These are phyloP conservation scores for Penicillium italicum DNA, from an alignment of 2,329 filamentous ascomycete species.

Conservation along the genomic window DNA sequence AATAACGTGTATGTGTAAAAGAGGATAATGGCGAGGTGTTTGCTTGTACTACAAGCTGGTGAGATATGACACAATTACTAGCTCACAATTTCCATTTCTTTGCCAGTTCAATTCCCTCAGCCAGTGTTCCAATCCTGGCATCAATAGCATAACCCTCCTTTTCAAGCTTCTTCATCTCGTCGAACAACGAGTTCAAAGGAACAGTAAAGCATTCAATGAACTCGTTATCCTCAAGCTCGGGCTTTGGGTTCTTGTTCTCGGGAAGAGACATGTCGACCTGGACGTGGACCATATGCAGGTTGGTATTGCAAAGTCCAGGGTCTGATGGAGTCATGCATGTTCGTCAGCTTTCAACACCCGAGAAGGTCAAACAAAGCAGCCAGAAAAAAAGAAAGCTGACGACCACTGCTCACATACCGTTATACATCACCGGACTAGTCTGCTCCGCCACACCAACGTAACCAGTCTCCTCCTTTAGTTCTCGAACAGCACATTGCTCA, in stretches of 20 bases:
- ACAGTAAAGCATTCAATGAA: constrained; percentile 77
- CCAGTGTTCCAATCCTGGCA: constrained; percentile 71
- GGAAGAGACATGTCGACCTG: constrained; percentile 65
- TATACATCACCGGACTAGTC: constrained; percentile 45
- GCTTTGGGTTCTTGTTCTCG: constrained; percentile 66
- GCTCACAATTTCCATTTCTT: constrained; percentile 44
- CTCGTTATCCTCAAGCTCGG: constrained; percentile 72
- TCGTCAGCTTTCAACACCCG: background rate
- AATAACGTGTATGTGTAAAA: background rate
- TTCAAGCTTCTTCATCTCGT: constrained; percentile 64
- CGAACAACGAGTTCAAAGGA: constrained; percentile 61
- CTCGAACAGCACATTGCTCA: constrained; percentile 54
- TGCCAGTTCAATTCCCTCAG: constrained; percentile 72
- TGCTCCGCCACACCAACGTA: constrained; percentile 52
- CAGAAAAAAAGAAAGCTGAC: background rate
- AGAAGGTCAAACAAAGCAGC: background rate
- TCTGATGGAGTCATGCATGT: constrained; percentile 29
- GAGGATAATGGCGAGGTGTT: background rate
- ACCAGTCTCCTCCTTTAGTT: constrained; percentile 61
- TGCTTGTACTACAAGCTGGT: background rate
- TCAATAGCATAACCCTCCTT: constrained; percentile 73
- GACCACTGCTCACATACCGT: constrained; percentile 29
- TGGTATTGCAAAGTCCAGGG: constrained; percentile 50
- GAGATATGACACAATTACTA: background rate
- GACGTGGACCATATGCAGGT: constrained; percentile 62